Percentiles rank a stretch among this genome's conserved stretches.
These are phyloP conservation scores for Phytophthora podocarpi DNA, from an alignment of 352 stramenopile species.

Conservation along the genomic window DNA sequence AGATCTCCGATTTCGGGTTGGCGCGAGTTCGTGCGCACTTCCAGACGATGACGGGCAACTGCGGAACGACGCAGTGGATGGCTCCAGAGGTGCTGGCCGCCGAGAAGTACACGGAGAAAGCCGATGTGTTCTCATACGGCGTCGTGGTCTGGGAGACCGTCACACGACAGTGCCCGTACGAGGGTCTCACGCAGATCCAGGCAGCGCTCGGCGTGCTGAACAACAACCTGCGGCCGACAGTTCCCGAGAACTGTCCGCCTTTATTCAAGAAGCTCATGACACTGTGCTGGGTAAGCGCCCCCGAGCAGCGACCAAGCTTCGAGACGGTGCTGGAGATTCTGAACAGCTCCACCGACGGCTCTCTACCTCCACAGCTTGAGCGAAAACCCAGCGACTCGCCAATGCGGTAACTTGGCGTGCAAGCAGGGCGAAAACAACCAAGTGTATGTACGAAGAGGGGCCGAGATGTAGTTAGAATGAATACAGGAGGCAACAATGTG, in stretches of 20 bases:
- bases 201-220: slow-evolving; percentile 86
- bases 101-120: slow-evolving; percentile 90
- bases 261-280: slow-evolving; percentile 89
- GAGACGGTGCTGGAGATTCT: slow-evolving; percentile 83
- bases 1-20: slow-evolving; percentile 91
- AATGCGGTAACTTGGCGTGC: slow-evolving; percentile 29
- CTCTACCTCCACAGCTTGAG: slow-evolving; percentile 27
- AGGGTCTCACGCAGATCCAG: slow-evolving; percentile 91
- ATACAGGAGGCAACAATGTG: slow-evolving; percentile 23
- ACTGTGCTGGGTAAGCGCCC: slow-evolving; percentile 76
- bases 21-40: slow-evolving; percentile 82
- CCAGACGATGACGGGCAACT: slow-evolving; percentile 90
- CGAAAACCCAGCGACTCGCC: slow-evolving; percentile 18
- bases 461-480: slow-evolving; percentile 31
- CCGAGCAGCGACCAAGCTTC: slow-evolving; percentile 82
- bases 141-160: slow-evolving; percentile 91
- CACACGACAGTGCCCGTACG: slow-evolving; percentile 90
- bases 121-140: slow-evolving; percentile 88
- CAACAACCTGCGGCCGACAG: slow-evolving; percentile 86
- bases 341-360: slow-evolving; percentile 38
- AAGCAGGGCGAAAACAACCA: slow-evolving; percentile 2
- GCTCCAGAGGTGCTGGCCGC: slow-evolving; percentile 81
- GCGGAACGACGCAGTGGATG: slow-evolving; percentile 89
- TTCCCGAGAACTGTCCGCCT: slow-evolving; percentile 73
- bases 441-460: slow-evolving; percentile 24